Base-by-base conservation (phyloP, 345 rosid species). In the Ceriops zippeliana region DNA sequence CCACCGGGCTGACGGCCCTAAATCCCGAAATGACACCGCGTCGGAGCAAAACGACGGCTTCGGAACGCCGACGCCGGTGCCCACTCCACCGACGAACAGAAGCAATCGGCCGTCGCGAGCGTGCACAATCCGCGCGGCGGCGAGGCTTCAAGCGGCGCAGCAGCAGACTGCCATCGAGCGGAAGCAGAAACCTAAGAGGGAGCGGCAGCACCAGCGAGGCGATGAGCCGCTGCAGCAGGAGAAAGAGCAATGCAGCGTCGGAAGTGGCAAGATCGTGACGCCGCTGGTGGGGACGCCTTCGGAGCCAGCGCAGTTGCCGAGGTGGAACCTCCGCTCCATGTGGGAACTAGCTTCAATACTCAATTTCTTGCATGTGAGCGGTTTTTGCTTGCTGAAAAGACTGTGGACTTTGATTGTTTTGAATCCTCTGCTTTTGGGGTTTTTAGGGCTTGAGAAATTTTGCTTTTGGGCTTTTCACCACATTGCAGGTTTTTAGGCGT, bases 261-360 rank as follows among this genome's bases (percentile, higher is more conserved):
- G 80, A 30, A 81, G 76, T 58, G 81, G 81, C 66, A 87, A 82
- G 84, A 86, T 88, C n/a, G 76, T 90, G 30, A 96, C 98, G 70
- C 85, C 83, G 26, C 80, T 96, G 65, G 95, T 90, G 22, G 88
- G 77, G 38, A 80, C 85, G 30, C 98, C 49, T 11, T 42, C 96
- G 5, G 92, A 87, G 75, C 85, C 95, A 24, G 77, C 95, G 5
- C 98, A 87, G 86, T 74, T 90, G 83, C 89, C 96, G 26, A 81
- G 99, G 65, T 90, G 99, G 99, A 92, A 68, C 74, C 93, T 96
- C 73, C 92, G 98, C 61, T 91, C 90, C 28, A 96, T 92, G 96
- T 92, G 98, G 98, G 96, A 96, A 80, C 82, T 96, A 80, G 97
- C 97, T 77, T 96, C 99, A 3, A 68, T 92, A 8, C 95, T 96